phyloP scores from a whole-genome alignment of 345 rosid genomes.

The Citrus cavaleriei region DNA sequence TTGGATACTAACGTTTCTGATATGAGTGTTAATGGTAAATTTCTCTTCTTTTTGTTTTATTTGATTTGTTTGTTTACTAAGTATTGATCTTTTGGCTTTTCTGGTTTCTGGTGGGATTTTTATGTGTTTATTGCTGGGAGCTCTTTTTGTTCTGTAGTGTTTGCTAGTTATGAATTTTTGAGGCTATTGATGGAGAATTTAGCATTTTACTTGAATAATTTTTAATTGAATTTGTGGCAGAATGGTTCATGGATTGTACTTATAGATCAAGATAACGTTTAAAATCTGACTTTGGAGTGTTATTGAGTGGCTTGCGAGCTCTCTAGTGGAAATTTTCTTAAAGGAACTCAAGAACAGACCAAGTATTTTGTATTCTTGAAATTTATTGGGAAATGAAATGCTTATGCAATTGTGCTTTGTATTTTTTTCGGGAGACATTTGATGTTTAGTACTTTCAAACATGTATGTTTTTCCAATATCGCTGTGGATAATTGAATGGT shows the following conservation, averaged over 20 bases:
- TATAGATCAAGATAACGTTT: not conserved
- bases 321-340: not conserved
- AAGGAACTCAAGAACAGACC: not conserved
- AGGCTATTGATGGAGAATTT: not conserved
- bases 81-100: slow-evolving; percentile 17
- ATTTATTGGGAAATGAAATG: not conserved
- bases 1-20: slow-evolving; percentile 83
- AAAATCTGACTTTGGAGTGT: not conserved
- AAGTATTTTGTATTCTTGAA: not conserved
- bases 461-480: not conserved
- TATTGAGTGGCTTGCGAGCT: not conserved
- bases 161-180: not conserved
- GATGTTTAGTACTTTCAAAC: slow-evolving; percentile 5
- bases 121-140: not conserved
- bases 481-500: slow-evolving; percentile 13
- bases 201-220: not conserved
- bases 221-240: not conserved
- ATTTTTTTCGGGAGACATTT: not conserved
- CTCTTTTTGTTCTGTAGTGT: not conserved
- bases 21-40: slow-evolving; percentile 86
- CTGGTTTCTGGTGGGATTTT: slow-evolving; percentile 18
- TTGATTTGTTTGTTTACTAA: not conserved
- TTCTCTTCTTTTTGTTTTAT: not conserved
- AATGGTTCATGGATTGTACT: not conserved
- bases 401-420: not conserved